Conservation (phyloP, 768 basidiomycete species). For the Leccinum ochraceum region DNA sequence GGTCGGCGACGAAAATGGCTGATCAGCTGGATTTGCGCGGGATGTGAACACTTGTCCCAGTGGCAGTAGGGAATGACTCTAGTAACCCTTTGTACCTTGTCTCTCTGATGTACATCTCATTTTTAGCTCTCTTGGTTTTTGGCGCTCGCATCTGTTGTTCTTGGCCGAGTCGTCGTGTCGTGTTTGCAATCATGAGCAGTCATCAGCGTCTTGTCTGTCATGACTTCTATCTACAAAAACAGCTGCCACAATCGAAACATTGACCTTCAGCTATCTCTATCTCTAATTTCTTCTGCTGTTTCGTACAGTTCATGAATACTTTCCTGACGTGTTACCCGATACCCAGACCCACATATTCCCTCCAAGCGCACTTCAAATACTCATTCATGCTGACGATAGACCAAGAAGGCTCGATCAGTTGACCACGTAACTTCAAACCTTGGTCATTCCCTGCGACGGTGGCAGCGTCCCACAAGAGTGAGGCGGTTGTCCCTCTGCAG, state of each 20-base stretch:
- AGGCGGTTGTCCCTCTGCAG: slow-evolving; percentile 10
- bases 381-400: background rate
- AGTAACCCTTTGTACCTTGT: background rate
- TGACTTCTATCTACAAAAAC: too few species aligned
- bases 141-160: background rate
- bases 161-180: background rate
- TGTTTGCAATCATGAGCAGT: too few species aligned
- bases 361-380: background rate
- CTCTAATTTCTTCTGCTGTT: too few species aligned
- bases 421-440: background rate
- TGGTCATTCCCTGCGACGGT: slow-evolving; percentile 1
- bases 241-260: too few species aligned
- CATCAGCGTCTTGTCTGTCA: too few species aligned
- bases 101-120: background rate
- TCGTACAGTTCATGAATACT: too few species aligned
- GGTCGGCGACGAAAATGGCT: slow-evolving; percentile 8
- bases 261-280: too few species aligned
- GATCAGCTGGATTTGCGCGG: slow-evolving; percentile 4
- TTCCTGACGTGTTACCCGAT: too few species aligned
- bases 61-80: background rate
- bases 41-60: background rate
- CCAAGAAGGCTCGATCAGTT: background rate
- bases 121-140: background rate
- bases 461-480: background rate
- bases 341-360: background rate